Base-by-base conservation (phyloP, 768 basidiomycete genomes). In the Russula abietina region DNA sequence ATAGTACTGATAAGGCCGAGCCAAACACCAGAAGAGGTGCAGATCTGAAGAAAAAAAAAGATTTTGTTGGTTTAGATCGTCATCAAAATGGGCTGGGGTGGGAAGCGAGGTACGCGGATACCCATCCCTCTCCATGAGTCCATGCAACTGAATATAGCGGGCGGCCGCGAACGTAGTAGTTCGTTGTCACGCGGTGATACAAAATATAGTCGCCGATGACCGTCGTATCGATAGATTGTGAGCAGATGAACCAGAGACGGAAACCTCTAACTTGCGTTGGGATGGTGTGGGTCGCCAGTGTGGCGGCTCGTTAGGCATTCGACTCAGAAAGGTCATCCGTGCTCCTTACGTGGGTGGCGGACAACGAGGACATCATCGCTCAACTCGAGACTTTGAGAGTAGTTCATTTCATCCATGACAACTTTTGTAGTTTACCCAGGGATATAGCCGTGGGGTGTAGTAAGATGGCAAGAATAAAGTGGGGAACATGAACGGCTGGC, bases 181-280 rank as follows among this genome's bases (percentile, higher is more conserved):
- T 0, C 4, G 33, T 56, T 28, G 6, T 43, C 38, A 19, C 1
- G n/a, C 11, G 61, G 49, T 2, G 6, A 24, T 50, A 62, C 11
- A 62, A 41, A 38, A 62, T 61, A 32, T 62, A 57, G 55, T 62
- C 61, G 5, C 61, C 61, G 39, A 62, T 62, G 4, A 62, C 60
- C 22, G 50, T 46, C 14, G 54, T 56, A 43, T 49, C 3, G 55
- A 62, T 28, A 57, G 30, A 12, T 36, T 57, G 39, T 57, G 28
- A 11, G 30, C 53, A 8, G 36, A 33, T 17, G 39, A 36, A 26
- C 61, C 39, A 11, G 55, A 0, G 30, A 57, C 55, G n/a, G 48
- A 19, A 16, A 62, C 10, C 24, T 62, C 61, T 10, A 62, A 43
- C 5, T 28, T 17, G 1, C 48, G 55, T n/a, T 16, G n/a, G 2